Evolutionary conservation across 2,329 filamentous ascomycete genomes (phyloP), one percentile per base, ranked within the genome.

Genomic region (Aspergillus japonicus): DNA sequence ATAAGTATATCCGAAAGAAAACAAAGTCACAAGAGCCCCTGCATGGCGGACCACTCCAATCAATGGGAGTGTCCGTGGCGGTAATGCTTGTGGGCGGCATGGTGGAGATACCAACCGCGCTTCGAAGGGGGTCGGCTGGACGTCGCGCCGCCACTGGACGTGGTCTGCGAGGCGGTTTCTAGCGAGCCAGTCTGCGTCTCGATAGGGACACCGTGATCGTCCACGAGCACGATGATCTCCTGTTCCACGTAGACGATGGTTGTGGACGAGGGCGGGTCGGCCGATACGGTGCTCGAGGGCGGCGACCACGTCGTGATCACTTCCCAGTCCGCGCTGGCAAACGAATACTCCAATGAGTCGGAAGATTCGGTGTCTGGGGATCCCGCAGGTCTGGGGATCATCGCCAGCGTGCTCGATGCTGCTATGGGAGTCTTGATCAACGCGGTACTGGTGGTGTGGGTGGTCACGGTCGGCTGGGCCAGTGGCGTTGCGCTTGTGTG

Each of bases 161-260:
- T 64, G 3, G 63, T 33, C 7, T 69, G 68, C 0, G 72, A 73
- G 2, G 73, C 44, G 3, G 71, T 69, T 39, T 63, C 63, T 3
- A 61, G 7, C 6, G 47, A 50, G 10, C 68, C 71, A 14, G 68
- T 68, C 49, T 56, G 64, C 5, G 73, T 76, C 50, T 64, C 56
- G 47, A 69, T 58, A 0, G 67, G 66, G 2, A 61, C 58, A 26
- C 70, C 70, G 7, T 69, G 56, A 5, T 57, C 64, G 44, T 73
- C 69, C 21, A 73, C 60, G 21, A 69, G 29, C 39, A 76, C 64
- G 11, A 69, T 56, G 12, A 75, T 59, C 19, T 73, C 66, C 21
- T 70, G 65, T 44, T 74, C 62, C 2, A 76, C 49, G 33, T 69
- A 73, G 19, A 75, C 61, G n/a, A 71, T 58, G 19, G 70, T 68